phyloP scores from a whole-genome alignment of 176 grass and related monocot genomes.

The Chloris gayana region DNA sequence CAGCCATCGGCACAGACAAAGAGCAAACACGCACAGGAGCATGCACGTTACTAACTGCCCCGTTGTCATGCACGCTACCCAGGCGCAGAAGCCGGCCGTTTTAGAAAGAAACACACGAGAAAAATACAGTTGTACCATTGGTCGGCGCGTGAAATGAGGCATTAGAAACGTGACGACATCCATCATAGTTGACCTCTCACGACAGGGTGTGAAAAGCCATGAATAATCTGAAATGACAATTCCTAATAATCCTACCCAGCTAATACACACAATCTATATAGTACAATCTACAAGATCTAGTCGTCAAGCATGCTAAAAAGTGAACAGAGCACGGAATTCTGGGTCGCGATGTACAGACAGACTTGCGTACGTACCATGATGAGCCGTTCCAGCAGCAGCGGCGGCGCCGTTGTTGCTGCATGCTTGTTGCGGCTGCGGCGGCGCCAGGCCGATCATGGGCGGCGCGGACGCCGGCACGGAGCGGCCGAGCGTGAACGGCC shows the following conservation, averaged over 20 bases:
- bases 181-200: conserved; percentile 27
- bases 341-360: too few species aligned
- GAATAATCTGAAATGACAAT: neutral
- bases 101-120: neutral
- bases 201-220: neutral
- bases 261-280: neutral
- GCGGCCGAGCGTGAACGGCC: neutral
- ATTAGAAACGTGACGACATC: neutral
- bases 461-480: neutral
- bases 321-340: too few species aligned
- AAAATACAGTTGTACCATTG: neutral
- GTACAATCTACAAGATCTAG: neutral
- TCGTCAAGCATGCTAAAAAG: too few species aligned
- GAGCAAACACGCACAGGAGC: neutral
- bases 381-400: conserved; percentile 5
- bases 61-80: neutral
- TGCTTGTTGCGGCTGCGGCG: neutral
- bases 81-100: neutral
- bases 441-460: too few species aligned
- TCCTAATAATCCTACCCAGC: neutral
- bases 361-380: neutral
- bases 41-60: conserved; percentile 12
- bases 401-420: conserved; percentile 1
- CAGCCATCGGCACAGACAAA: neutral
- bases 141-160: conserved; percentile 24